Evolutionary conservation across 2,329 filamentous ascomycete genomes (phyloP).

Genomic region (Diaporthe citrichinensis): DNA sequence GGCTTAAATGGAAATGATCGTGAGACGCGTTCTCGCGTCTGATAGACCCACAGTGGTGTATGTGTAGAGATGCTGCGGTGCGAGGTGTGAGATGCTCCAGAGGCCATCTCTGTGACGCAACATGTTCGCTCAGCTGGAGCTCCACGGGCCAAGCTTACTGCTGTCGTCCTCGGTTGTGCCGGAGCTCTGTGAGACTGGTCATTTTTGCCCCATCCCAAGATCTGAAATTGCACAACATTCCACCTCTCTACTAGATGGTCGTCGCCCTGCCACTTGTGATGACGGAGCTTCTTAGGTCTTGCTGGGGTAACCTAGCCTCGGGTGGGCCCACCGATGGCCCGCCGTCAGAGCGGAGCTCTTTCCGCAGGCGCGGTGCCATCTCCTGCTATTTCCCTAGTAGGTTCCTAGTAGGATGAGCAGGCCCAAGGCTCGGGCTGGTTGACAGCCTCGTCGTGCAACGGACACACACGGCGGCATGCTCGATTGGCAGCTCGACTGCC

Average conservation of each 20-base stretch:
- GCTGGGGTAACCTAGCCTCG: conserved; percentile 31
- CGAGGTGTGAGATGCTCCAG: conserved; percentile 3
- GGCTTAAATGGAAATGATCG: conserved; percentile 9
- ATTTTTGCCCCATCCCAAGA: background rate
- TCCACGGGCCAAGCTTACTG: background rate
- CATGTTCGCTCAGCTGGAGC: background rate
- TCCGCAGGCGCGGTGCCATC: background rate
- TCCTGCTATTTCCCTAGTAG: background rate
- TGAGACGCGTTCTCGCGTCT: conserved; percentile 30
- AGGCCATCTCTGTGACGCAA: background rate
- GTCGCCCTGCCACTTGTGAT: background rate
- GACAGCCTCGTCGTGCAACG: background rate
- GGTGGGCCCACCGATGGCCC: conserved; percentile 2
- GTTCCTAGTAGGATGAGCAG: background rate
- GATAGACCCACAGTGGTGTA: conserved; percentile 33
- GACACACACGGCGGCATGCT: background rate
- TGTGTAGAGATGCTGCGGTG: background rate
- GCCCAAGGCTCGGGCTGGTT: background rate
- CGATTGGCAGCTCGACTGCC: background rate
- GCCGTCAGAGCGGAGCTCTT: conserved; percentile 26
- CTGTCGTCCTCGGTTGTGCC: background rate
- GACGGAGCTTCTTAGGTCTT: conserved; percentile 4
- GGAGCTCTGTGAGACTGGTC: conserved; percentile 4
- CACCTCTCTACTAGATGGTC: background rate
- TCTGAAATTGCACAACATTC: conserved; percentile 14